phyloP scores from a whole-genome alignment of 2,329 filamentous ascomycete species.

The Dothidotthia symphoricarpi region DNA sequence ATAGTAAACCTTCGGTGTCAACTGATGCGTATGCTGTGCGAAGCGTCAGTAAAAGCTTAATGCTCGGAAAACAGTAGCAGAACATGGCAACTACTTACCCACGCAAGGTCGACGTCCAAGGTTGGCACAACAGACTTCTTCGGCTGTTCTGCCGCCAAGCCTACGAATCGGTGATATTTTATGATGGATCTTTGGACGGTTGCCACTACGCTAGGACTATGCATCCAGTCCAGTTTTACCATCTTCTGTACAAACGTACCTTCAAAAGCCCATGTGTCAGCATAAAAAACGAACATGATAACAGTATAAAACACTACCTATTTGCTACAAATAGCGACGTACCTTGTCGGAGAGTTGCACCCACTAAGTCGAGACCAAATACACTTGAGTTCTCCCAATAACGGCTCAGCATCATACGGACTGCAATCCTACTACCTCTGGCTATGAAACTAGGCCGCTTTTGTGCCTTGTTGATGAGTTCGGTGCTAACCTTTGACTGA shows the following conservation, averaged over 20 bases:
- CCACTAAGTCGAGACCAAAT: conserved; percentile 64
- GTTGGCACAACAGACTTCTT: conserved; percentile 63
- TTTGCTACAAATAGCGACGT: conserved; percentile 10
- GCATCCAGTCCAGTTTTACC: conserved; percentile 74
- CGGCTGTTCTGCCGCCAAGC: conserved; percentile 55
- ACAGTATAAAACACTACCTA: too few relatives aligned
- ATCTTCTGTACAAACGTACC: conserved; percentile 65
- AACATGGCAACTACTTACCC: conserved; percentile 42
- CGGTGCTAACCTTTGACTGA: conserved; percentile 14
- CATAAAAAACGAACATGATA: too few relatives aligned
- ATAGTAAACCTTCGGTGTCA: conserved; percentile 64
- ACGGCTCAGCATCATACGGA: conserved; percentile 66
- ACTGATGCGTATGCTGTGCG: conserved; percentile 68
- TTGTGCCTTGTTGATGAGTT: conserved; percentile 40
- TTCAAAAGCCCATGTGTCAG: too few relatives aligned
- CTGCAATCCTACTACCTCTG: conserved; percentile 38
- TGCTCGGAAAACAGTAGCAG: too few relatives aligned
- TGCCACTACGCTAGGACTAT: conserved; percentile 61
- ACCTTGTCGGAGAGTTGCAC: conserved; percentile 65
- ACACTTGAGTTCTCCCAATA: conserved; percentile 68
- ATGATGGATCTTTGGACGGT: conserved; percentile 64
- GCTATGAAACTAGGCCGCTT: conserved; percentile 7
- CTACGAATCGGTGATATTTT: conserved; percentile 66
- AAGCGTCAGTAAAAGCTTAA: background rate
- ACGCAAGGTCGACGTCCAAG: conserved; percentile 71